These are phyloP conservation scores for Tephrocybe sp. DNA, from an alignment of 768 basidiomycete species.

Conservation along the genomic window DNA sequence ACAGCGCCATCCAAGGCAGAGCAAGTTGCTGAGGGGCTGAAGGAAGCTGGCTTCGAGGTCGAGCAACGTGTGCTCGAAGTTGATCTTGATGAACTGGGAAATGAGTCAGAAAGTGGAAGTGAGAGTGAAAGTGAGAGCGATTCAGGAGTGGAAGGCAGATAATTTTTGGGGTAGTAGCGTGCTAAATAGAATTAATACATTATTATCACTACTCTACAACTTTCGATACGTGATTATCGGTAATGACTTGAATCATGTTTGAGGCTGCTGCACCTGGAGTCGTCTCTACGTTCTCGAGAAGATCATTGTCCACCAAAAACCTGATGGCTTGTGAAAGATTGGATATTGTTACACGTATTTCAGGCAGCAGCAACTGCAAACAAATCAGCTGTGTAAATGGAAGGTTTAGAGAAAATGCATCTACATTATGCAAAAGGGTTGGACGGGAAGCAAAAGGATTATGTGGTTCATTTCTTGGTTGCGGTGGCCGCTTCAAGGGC, in stretches of 20 bases:
- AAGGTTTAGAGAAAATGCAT: constrained; percentile 21
- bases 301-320: constrained; percentile 89
- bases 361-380: constrained; percentile 70
- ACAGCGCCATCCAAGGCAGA: constrained; percentile 80
- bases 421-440: constrained; percentile 76
- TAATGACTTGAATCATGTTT: constrained; percentile 60
- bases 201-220: constrained; percentile 8
- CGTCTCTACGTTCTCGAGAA: constrained; percentile 76
- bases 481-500: constrained; percentile 9
- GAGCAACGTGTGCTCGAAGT: constrained; percentile 67
- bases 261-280: constrained; percentile 72
- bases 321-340: constrained; percentile 91
- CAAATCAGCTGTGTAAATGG: constrained; percentile 7
- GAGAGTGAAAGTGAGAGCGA: constrained; percentile 35
- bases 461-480: constrained; percentile 39
- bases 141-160: constrained; percentile 13
- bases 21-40: constrained; percentile 64
- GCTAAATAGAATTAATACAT: not conserved
- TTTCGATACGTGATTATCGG: constrained; percentile 11
- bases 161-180: not conserved
- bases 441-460: constrained; percentile 70
- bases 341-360: constrained; percentile 85
- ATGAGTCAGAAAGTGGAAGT: constrained; percentile 25
- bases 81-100: constrained; percentile 50
- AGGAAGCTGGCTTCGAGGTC: constrained; percentile 71